Base-by-base conservation (phyloP, 2,329 filamentous ascomycete genomes). In the Akanthomyces dipterigenus region DNA sequence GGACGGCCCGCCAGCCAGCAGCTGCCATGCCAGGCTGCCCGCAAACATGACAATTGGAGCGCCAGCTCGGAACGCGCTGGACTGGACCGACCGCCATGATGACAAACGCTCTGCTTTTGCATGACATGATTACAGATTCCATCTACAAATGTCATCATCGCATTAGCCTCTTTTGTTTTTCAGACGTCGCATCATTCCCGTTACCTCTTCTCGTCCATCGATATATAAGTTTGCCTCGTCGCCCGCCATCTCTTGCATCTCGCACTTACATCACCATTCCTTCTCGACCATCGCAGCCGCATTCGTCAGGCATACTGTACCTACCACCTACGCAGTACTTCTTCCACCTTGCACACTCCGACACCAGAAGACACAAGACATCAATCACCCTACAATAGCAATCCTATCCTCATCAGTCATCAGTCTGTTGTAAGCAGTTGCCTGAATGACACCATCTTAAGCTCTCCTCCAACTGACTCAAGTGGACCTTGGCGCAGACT, bases 401-500 rank as follows among this genome's bases (percentile, higher is more conserved):
- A 11, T n/a, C 14, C 18, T 8, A 18, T 46, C n/a, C 12, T 8
- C 20, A 9, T 20, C n/a, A n/a, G 12, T 9, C 36, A 16, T 9
- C 9, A 16, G 12, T 49, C 46, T 31, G 22, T 51, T 50, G 56
- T 51, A 51, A 59, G 56, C 31, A 31, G 24, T 18, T 59, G 12
- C 20, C 56, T 4, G 7, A 59, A 65, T 65, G 62, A 65, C 64
- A 65, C 64, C 64, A 65, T 65, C 55, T 57, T n/a, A 42, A 58
- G 18, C 46, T 58, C 36, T n/a, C 28, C 20, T 22, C 34, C 9
- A 42, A 51, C 56, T 59, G 46, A 59, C 56, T 59, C 46, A 43
- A 51, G 56, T 59, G 56, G 56, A 59, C 36, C 46, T 51, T 22
- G 8, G 28, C 16, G 34, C 43, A 50, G 56, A 51, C 55, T 24